A percentile compares a stretch with the other conserved stretches of the same genome.
phyloP scores from a whole-genome alignment of 2,329 filamentous ascomycete genomes.

The Stagonosporopsis vannaccii region DNA sequence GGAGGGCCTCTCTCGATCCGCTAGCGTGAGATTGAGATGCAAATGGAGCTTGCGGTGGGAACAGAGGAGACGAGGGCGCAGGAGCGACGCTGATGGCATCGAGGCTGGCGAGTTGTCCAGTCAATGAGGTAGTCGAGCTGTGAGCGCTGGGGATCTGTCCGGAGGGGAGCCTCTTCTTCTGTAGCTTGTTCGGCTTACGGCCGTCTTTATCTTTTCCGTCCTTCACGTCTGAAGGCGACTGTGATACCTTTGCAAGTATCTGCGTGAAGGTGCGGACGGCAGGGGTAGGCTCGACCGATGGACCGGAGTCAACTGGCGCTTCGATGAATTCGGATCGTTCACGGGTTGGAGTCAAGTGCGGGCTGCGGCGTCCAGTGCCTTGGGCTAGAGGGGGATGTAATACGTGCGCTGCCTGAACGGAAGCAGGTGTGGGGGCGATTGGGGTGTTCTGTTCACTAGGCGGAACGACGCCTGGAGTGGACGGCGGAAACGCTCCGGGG shows the following conservation, averaged over 20 bases:
- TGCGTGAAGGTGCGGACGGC: slow-evolving; percentile 48
- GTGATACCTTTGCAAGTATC: slow-evolving; percentile 42
- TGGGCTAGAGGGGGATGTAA: slow-evolving; percentile 30
- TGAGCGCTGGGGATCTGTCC: slow-evolving; percentile 86
- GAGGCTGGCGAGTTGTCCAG: slow-evolving; percentile 40
- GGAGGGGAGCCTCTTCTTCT: slow-evolving; percentile 79
- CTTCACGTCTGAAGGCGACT: slow-evolving; percentile 70
- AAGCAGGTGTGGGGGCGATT: slow-evolving; percentile 10
- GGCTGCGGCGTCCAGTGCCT: slow-evolving; percentile 28
- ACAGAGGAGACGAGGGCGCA: slow-evolving; percentile 42
- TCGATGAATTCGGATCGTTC: slow-evolving; percentile 46
- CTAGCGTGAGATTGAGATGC: slow-evolving; percentile 36
- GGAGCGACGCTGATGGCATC: slow-evolving; percentile 21
- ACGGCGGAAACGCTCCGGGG: slow-evolving; percentile 70
- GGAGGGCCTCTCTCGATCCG: slow-evolving; percentile 35
- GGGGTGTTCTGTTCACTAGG: slow-evolving; percentile 51
- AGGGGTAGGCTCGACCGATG: slow-evolving; percentile 32
- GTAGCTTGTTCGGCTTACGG: slow-evolving; percentile 85
- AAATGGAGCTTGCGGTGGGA: slow-evolving; percentile 41
- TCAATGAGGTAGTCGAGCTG: slow-evolving; percentile 84
- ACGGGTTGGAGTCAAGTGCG: slow-evolving; percentile 38
- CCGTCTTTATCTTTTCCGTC: slow-evolving; percentile 53
- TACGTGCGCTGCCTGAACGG: slow-evolving; percentile 27
- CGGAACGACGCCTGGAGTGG: slow-evolving; percentile 50
- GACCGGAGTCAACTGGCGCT: slow-evolving; percentile 39